phyloP scores from a whole-genome alignment of 2,329 filamentous ascomycete genomes.

The Xylaria sp. region DNA sequence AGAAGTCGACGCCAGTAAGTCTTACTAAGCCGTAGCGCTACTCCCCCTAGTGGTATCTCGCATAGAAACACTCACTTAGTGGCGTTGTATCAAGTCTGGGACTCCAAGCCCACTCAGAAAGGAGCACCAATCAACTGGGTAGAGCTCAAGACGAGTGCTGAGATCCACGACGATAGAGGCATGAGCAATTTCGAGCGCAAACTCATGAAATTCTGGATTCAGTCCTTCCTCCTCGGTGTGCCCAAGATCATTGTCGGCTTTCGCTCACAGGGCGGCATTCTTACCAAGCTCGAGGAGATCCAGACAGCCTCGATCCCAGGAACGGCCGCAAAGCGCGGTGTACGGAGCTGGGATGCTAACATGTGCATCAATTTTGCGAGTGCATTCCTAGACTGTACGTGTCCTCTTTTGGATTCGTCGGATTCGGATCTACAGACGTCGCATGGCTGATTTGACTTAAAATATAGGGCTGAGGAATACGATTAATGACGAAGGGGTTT shows the following conservation, averaged over 20 bases:
- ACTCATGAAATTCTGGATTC: conserved; percentile 95
- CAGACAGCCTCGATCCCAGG: conserved; percentile 82
- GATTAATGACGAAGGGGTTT: conserved; percentile 79
- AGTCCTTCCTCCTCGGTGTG: conserved; percentile 93
- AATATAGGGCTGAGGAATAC: conserved; percentile 70
- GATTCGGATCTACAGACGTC: background rate
- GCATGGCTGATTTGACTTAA: conserved; percentile 28
- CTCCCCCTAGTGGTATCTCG: conserved; percentile 4
- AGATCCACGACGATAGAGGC: conserved; percentile 75
- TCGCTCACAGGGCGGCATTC: conserved; percentile 76
- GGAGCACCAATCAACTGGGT: conserved; percentile 87
- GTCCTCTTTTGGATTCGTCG: conserved; percentile 12
- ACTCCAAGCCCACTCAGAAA: conserved; percentile 75
- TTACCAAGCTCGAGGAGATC: conserved; percentile 80
- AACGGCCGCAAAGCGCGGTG: conserved; percentile 74
- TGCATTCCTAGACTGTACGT: conserved; percentile 79
- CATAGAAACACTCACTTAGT: conserved; percentile 3
- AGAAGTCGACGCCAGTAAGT: conserved; percentile 87
- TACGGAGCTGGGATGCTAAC: conserved; percentile 87
- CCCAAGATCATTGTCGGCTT: conserved; percentile 93
- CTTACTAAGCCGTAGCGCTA: background rate
- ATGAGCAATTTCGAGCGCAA: conserved; percentile 85
- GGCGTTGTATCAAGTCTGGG: conserved; percentile 72
- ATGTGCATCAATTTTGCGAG: conserved; percentile 92
- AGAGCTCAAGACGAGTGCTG: conserved; percentile 90